phyloP scores from a whole-genome alignment of 805 yeast species.

The Candida glaebosa region DNA sequence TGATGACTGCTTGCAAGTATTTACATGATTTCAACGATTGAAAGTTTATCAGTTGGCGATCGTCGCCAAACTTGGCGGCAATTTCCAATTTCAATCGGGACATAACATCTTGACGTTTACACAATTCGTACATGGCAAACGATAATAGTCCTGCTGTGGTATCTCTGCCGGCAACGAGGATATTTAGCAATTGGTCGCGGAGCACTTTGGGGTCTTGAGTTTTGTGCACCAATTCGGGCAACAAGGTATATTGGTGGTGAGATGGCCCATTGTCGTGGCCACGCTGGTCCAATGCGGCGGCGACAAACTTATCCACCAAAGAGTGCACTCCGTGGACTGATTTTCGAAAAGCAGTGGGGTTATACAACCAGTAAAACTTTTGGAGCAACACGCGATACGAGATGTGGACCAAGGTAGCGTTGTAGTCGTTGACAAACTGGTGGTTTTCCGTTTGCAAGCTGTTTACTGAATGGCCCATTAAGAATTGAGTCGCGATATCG shows the following conservation, averaged over 20 bases:
- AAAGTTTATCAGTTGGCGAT: slow-evolving; percentile 25
- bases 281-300: slow-evolving; percentile 21
- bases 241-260: slow-evolving; percentile 24
- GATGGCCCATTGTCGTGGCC: neutral
- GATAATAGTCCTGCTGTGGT: slow-evolving; percentile 37
- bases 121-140: slow-evolving; percentile 27
- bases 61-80: slow-evolving; percentile 22
- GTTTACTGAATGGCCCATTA: slow-evolving; percentile 38
- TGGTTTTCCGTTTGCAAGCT: slow-evolving; percentile 29
- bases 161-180: slow-evolving; percentile 39
- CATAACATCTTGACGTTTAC: slow-evolving; percentile 29
- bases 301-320: slow-evolving; percentile 28
- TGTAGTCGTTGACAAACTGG: slow-evolving; percentile 34
- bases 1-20: slow-evolving; percentile 33
- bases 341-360: slow-evolving; percentile 5
- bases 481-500: slow-evolving; percentile 40
- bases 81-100: slow-evolving; percentile 26
- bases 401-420: slow-evolving; percentile 27
- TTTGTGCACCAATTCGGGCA: slow-evolving; percentile 38
- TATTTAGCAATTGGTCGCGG: slow-evolving; percentile 39
- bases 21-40: slow-evolving; percentile 35
- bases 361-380: slow-evolving; percentile 22
- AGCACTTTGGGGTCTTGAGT: slow-evolving; percentile 34
- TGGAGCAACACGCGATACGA: slow-evolving; percentile 25
- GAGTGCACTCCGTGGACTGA: slow-evolving; percentile 14